These are phyloP conservation scores for Moniliophthora roreri DNA, from an alignment of 1,284 basidiomycete genomes.

Conservation along the genomic window DNA sequence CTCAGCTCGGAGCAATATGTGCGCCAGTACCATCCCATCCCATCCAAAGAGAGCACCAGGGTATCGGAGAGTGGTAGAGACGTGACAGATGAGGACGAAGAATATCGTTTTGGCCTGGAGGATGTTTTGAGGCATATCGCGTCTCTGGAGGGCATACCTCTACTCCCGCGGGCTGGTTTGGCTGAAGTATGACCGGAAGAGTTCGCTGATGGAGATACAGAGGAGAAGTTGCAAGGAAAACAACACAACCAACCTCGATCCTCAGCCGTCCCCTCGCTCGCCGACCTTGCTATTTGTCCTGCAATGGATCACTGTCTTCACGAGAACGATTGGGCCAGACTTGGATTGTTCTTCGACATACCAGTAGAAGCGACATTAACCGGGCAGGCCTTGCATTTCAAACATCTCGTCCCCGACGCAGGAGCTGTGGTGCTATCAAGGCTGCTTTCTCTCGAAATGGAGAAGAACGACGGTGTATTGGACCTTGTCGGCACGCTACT, in stretches of 20 bases:
- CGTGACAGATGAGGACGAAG: background rate
- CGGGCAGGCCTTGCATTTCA: slow-evolving; percentile 16
- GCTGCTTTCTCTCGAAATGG: slow-evolving; percentile 16
- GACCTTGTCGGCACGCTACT: slow-evolving; percentile 21
- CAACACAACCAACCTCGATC: background rate
- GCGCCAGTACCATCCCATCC: no score
- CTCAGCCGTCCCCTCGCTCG: slow-evolving; percentile 23
- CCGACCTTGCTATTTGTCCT: slow-evolving; percentile 24
- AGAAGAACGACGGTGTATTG: slow-evolving; percentile 1
- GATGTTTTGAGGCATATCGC: slow-evolving; percentile 14
- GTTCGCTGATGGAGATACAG: background rate
- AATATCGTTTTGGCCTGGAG: slow-evolving; percentile 12
- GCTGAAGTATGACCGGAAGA: slow-evolving; percentile 28
- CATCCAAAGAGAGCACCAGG: no score
- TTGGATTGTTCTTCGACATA: slow-evolving; percentile 27
- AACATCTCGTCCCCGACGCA: slow-evolving; percentile 24
- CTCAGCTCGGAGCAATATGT: background rate
- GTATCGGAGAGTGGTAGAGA: no score
- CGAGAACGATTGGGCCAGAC: slow-evolving; percentile 18
- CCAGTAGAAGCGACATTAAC: slow-evolving; percentile 24
- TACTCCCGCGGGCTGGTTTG: slow-evolving; percentile 22
- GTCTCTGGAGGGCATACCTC: slow-evolving; percentile 14
- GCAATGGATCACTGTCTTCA: slow-evolving; percentile 26
- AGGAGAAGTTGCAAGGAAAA: no score
- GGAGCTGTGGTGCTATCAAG: slow-evolving; percentile 22